Evolutionary conservation across 106 monocot species (phyloP).

Genomic region (Apostasia ramifera): DNA sequence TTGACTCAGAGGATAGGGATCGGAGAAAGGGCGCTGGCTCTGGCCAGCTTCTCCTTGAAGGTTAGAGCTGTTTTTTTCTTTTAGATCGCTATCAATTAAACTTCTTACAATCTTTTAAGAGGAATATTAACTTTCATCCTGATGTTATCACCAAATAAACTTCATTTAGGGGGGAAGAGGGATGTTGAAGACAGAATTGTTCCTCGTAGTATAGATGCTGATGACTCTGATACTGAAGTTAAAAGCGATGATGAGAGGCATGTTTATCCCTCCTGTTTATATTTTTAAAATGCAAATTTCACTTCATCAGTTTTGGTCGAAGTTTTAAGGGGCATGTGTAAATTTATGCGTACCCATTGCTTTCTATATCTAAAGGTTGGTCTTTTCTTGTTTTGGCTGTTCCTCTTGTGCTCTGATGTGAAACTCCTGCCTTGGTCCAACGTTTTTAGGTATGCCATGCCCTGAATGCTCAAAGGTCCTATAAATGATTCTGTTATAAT

Average conservation of each 20-base stretch:
- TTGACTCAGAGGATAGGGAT: constrained; percentile 81
- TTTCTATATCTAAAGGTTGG: too few relatives aligned
- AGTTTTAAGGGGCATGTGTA: too few relatives aligned
- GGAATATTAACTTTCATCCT: background rate
- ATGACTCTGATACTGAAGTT: constrained; percentile 89
- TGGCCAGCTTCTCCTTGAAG: constrained; percentile 79
- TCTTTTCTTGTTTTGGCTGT: too few relatives aligned
- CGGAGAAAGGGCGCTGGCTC: constrained; percentile 51
- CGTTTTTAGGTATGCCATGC: constrained; percentile 14
- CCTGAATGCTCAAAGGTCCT: constrained; percentile 30
- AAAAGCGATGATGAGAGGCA: constrained; percentile 92
- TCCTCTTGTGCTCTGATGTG: too few relatives aligned
- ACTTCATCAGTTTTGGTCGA: too few relatives aligned
- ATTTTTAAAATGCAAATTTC: background rate
- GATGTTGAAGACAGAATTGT: constrained; percentile 81
- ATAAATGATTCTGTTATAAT: background rate
- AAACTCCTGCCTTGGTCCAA: too few relatives aligned
- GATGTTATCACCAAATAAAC: background rate
- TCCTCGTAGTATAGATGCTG: constrained; percentile 81
- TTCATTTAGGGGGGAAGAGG: constrained; percentile 49
- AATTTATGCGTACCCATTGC: too few relatives aligned
- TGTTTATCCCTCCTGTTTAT: background rate
- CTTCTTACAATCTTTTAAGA: background rate
- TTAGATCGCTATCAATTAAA: background rate
- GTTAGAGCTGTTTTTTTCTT: constrained; percentile 15